These are phyloP conservation scores for Neopestalotiopsis clavispora DNA, from an alignment of 2,329 filamentous ascomycete species.

Conservation along the genomic window DNA sequence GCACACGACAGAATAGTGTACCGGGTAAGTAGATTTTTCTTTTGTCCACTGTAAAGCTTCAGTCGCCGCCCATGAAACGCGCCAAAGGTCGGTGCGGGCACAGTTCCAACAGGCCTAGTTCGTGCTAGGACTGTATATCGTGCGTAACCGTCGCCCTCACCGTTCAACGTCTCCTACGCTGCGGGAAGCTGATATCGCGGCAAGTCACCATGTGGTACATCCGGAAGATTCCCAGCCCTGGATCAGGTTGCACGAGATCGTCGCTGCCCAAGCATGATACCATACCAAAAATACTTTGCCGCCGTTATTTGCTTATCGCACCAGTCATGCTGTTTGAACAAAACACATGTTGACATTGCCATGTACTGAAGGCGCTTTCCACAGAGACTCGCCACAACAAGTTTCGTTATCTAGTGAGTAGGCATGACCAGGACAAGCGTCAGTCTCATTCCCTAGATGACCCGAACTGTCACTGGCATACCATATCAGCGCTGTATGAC, in stretches of 20 bases:
- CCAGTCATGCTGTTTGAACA: conserved; percentile 4
- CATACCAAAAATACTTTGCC: neutral
- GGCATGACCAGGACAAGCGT: neutral
- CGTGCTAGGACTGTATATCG: neutral
- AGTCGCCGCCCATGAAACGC: too few species aligned
- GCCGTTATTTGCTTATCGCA: neutral
- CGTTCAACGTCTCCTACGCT: neutral
- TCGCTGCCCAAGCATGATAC: neutral
- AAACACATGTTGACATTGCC: conserved; percentile 1
- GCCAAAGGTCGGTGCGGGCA: too few species aligned
- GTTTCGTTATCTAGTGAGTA: neutral
- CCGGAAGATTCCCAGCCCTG: neutral
- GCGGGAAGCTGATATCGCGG: neutral
- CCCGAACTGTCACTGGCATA: neutral
- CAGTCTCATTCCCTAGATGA: neutral
- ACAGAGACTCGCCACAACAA: neutral
- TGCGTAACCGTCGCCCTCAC: neutral
- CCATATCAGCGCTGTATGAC: neutral
- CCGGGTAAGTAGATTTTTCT: too few species aligned
- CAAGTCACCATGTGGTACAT: neutral
- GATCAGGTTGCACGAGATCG: neutral
- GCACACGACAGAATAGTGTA: neutral
- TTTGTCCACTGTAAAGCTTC: too few species aligned
- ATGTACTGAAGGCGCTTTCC: neutral
- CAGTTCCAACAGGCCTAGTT: too few species aligned